A percentile compares a stretch with the other conserved stretches of the same genome.
phyloP scores from a whole-genome alignment of 1,284 basidiomycete genomes.

The Malassezia furfur region DNA sequence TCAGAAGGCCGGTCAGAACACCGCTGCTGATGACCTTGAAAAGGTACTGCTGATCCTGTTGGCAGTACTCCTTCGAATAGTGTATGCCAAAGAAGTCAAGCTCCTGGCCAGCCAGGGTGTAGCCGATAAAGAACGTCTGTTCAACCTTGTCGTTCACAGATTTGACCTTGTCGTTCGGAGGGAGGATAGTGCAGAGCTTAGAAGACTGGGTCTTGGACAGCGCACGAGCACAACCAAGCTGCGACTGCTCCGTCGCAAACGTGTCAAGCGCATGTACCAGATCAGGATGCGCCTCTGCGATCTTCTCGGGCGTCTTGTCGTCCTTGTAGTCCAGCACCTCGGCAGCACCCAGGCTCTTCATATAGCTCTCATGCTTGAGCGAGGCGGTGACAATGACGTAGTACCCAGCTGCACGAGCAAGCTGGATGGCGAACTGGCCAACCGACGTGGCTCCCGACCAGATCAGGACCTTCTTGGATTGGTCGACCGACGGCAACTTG shows the following conservation, averaged over 20 bases:
- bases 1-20: constrained; percentile 26
- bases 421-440: constrained; percentile 51
- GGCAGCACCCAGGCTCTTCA: constrained; percentile 35
- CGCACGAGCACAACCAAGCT: constrained; percentile 27
- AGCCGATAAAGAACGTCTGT: constrained; percentile 32
- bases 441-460: constrained; percentile 55
- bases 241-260: constrained; percentile 36
- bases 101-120: constrained; percentile 27
- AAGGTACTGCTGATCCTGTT: constrained; percentile 11
- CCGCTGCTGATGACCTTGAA: constrained; percentile 18
- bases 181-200: constrained; percentile 31
- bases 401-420: constrained; percentile 51
- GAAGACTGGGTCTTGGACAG: constrained; percentile 25
- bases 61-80: constrained; percentile 23
- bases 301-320: constrained; percentile 30
- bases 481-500: constrained; percentile 19
- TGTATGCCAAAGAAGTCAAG: constrained; percentile 19
- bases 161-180: constrained; percentile 29
- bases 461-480: constrained; percentile 45
- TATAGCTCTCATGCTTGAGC: constrained; percentile 35
- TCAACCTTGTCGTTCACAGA: constrained; percentile 30
- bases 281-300: constrained; percentile 33
- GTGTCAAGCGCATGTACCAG: constrained; percentile 38
- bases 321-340: constrained; percentile 53
- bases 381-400: constrained; percentile 52